Conservation (phyloP, 2,329 filamentous ascomycete genomes). For the Drechslera avenae region DNA sequence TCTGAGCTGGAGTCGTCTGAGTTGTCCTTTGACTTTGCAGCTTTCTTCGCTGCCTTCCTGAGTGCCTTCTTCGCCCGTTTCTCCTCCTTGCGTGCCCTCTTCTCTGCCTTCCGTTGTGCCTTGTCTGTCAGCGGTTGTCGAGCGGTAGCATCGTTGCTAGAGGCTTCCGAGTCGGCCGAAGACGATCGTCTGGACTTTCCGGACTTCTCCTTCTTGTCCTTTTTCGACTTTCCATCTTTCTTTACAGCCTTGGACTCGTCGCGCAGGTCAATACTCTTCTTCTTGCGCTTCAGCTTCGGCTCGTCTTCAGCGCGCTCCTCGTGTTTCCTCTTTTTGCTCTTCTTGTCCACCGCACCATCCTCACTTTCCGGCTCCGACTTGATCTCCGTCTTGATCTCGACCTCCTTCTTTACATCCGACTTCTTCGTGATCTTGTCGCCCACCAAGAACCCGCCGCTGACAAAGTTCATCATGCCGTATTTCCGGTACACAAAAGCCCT, state of each 20-base stretch:
- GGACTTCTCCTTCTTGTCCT: slow-evolving; percentile 36
- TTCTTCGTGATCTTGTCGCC: slow-evolving; percentile 62
- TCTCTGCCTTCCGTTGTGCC: slow-evolving; percentile 49
- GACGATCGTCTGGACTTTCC: slow-evolving; percentile 33
- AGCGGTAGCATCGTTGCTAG: slow-evolving; percentile 23
- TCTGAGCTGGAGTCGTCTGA: slow-evolving; percentile 35
- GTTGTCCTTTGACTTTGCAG: slow-evolving; percentile 29
- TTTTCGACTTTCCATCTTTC: slow-evolving; percentile 40
- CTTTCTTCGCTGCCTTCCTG: slow-evolving; percentile 52
- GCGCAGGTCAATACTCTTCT: slow-evolving; percentile 44
- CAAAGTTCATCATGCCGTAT: slow-evolving; percentile 83
- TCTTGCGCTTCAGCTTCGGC: slow-evolving; percentile 45
- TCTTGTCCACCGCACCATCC: slow-evolving; percentile 26
- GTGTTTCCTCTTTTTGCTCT: slow-evolving; percentile 44
- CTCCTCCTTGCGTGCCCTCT: slow-evolving; percentile 52
- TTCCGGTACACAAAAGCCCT: slow-evolving; percentile 74
- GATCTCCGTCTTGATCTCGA: slow-evolving; percentile 41
- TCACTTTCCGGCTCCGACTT: slow-evolving; percentile 51
- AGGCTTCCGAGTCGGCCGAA: slow-evolving; percentile 29
- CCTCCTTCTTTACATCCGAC: slow-evolving; percentile 48
- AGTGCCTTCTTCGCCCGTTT: slow-evolving; percentile 57
- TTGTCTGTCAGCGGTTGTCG: slow-evolving; percentile 52
- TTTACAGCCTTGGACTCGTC: slow-evolving; percentile 38
- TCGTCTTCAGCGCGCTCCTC: slow-evolving; percentile 40
- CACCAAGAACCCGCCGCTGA: slow-evolving; percentile 77